phyloP scores from a whole-genome alignment of 768 basidiomycete species.

The Naganishia randhawae region DNA sequence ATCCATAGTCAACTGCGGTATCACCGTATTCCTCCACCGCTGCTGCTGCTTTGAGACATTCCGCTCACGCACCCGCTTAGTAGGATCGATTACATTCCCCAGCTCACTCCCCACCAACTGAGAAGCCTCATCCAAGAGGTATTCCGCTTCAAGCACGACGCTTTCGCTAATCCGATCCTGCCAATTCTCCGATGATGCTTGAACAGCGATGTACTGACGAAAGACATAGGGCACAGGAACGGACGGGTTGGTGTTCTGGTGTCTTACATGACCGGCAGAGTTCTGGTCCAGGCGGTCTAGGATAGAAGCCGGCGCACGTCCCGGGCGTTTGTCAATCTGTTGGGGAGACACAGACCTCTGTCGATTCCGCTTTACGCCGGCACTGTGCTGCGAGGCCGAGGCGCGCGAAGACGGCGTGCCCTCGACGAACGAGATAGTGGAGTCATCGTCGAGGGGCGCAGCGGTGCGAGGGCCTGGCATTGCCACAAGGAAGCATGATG shows the following conservation, averaged over 20 bases:
- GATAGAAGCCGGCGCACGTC: not conserved
- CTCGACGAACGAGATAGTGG: not conserved
- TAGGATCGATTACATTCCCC: not conserved
- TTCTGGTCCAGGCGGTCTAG: not conserved
- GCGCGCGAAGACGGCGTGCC: slow-evolving; percentile 7
- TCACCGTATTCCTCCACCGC: not conserved
- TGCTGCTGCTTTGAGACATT: not conserved
- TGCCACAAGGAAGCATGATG: too few species aligned
- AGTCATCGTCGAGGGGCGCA: not conserved
- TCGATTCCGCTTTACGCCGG: slow-evolving; percentile 3
- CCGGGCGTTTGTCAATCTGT: too few species aligned
- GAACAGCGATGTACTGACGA: slow-evolving; percentile 3
- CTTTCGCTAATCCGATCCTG: not conserved
- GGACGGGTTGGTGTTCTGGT: too few species aligned
- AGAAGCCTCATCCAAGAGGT: slow-evolving; percentile 10
- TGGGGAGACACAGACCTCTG: not conserved
- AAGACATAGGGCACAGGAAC: not conserved
- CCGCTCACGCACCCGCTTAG: not conserved
- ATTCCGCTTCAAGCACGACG: not conserved
- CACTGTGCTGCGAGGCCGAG: not conserved
- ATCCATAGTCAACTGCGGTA: not conserved
- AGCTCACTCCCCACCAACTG: slow-evolving; percentile 3
- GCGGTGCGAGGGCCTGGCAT: too few species aligned
- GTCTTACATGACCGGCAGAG: too few species aligned
- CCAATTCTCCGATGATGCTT: not conserved